Conservation (phyloP, 345 rosid genomes). For the Camelina laxa region DNA sequence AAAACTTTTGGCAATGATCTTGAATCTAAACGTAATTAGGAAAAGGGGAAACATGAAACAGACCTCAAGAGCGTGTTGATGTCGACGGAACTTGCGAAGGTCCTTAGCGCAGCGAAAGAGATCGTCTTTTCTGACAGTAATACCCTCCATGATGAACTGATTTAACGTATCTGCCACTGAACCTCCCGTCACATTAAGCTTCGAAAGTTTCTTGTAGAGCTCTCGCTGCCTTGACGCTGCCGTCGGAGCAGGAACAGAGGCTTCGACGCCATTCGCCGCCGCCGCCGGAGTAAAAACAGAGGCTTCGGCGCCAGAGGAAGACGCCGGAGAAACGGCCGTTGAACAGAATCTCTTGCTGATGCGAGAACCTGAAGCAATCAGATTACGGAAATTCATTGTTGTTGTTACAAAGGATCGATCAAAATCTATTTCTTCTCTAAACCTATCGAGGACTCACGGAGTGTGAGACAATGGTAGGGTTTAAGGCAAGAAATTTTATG, state of each 20-base stretch:
- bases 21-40: not conserved
- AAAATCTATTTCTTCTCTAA: slow-evolving; percentile 12
- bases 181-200: slow-evolving; percentile 54
- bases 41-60: too few species aligned
- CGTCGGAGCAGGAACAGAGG: slow-evolving; percentile 20
- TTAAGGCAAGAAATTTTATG: slow-evolving; percentile 14
- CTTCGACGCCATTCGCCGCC: slow-evolving; percentile 5
- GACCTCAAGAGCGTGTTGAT: slow-evolving; percentile 76
- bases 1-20: not conserved
- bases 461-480: slow-evolving; percentile 33
- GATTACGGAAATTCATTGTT: slow-evolving; percentile 38
- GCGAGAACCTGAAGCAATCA: slow-evolving; percentile 39
- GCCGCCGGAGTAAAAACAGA: slow-evolving; percentile 27
- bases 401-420: not conserved
- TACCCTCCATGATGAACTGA: slow-evolving; percentile 66
- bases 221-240: slow-evolving; percentile 33
- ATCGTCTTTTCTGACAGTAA: slow-evolving; percentile 46
- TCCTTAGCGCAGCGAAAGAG: slow-evolving; percentile 53
- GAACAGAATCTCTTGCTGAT: slow-evolving; percentile 37
- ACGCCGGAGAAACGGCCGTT: slow-evolving; percentile 16
- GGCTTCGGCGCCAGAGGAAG: not conserved
- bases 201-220: slow-evolving; percentile 62
- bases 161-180: slow-evolving; percentile 62
- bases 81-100: slow-evolving; percentile 65
- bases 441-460: not conserved